A percentile compares a stretch with the other conserved stretches of the same genome.
Evolutionary conservation across 1,139 yeast genomes (phyloP).

Genomic region (Pichia sp.): DNA sequence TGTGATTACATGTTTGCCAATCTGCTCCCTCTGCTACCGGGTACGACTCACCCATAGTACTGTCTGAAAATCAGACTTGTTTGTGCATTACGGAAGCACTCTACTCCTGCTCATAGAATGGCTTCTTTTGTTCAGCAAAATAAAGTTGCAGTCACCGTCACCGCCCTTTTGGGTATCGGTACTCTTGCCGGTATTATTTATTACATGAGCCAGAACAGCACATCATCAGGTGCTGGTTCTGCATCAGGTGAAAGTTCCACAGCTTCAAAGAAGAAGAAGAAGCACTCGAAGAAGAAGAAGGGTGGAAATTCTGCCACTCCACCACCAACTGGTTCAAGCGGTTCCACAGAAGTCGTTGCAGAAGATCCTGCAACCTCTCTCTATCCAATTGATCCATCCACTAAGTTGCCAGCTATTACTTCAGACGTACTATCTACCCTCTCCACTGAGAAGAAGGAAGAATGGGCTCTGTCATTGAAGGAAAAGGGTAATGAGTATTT

Average conservation of each 20-base stretch:
- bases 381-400: constrained; percentile 38
- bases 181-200: constrained; percentile 57
- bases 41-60: too few relatives aligned
- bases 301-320: constrained; percentile 28
- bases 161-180: constrained; percentile 56
- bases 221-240: constrained; percentile 5
- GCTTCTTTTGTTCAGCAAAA: constrained; percentile 26
- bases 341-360: constrained; percentile 15
- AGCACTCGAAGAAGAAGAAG: constrained; percentile 36
- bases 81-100: too few relatives aligned
- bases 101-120: too few relatives aligned
- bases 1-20: too few relatives aligned
- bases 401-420: constrained; percentile 52
- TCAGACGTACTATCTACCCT: constrained; percentile 41
- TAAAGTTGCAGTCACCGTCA: constrained; percentile 49
- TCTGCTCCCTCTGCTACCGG: too few relatives aligned
- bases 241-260: constrained; percentile 8
- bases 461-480: constrained; percentile 71
- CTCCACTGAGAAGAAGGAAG: constrained; percentile 49
- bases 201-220: constrained; percentile 32
- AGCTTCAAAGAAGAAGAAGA: constrained; percentile 31
- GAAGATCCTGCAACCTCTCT: constrained; percentile 15
- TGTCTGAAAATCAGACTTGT: too few relatives aligned
- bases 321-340: constrained; percentile 8
- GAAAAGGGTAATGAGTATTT: constrained; percentile 84